Percentiles rank a stretch among this genome's conserved stretches.
Evolutionary conservation across 805 yeast genomes (phyloP).

Genomic region (Kuraishia piskuri): DNA sequence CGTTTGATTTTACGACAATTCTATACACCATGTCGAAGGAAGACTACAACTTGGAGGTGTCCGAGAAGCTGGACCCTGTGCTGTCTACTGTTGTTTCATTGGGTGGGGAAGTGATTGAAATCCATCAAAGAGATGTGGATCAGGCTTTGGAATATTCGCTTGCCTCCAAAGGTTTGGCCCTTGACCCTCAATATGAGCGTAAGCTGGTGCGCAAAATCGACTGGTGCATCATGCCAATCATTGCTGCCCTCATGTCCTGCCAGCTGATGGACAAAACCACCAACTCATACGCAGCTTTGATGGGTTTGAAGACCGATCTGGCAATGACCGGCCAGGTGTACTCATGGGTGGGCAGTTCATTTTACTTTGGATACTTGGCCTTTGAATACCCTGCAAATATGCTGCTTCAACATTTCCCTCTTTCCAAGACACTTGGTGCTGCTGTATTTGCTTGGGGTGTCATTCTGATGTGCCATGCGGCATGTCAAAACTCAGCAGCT

Average conservation of each 20-base stretch:
- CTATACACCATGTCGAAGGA: background rate
- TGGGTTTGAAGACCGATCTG: constrained; percentile 32
- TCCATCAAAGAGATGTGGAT: background rate
- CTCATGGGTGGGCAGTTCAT: constrained; percentile 41
- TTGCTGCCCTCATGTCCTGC: constrained; percentile 30
- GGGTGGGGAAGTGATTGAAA: background rate
- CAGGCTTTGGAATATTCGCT: constrained; percentile 32
- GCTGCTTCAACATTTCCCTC: constrained; percentile 41
- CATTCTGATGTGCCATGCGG: constrained; percentile 41
- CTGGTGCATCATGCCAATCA: constrained; percentile 35
- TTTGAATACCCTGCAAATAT: constrained; percentile 36
- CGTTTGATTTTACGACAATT: background rate
- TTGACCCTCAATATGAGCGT: constrained; percentile 1
- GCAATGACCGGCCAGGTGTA: constrained; percentile 35
- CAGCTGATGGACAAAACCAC: constrained; percentile 33
- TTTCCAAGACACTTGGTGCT: constrained; percentile 39
- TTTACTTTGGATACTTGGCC: constrained; percentile 36
- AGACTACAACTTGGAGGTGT: background rate
- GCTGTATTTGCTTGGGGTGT: constrained; percentile 48
- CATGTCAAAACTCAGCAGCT: constrained; percentile 41
- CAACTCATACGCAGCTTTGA: constrained; percentile 34
- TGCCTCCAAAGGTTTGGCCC: constrained; percentile 9
- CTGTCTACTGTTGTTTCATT: background rate
- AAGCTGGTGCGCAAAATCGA: constrained; percentile 36
- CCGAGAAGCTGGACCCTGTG: background rate